Evolutionary conservation across 2,329 filamentous ascomycete genomes (phyloP).

Genomic region (Botrytis aclada): DNA sequence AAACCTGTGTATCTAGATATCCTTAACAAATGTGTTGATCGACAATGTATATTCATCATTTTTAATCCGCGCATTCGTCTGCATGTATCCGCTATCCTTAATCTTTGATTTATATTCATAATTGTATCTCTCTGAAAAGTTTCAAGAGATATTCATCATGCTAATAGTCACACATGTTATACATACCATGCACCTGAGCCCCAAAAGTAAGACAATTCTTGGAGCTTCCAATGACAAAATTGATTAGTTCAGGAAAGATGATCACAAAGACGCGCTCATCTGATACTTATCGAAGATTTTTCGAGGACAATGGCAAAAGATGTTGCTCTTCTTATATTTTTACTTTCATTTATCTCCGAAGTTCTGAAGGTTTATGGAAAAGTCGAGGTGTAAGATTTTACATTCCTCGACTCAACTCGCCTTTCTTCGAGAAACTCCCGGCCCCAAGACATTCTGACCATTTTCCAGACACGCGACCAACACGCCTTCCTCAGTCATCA

Average conservation of each 20-base stretch:
- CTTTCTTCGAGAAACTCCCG: not conserved
- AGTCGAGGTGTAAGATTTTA: not conserved
- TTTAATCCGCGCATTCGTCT: not conserved
- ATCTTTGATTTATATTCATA: not conserved
- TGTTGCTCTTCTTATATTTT: not conserved
- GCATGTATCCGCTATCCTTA: not conserved
- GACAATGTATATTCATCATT: not conserved
- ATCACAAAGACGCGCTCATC: constrained; percentile 9
- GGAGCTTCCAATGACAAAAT: not conserved
- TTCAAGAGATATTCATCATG: constrained; percentile 1
- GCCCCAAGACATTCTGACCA: not conserved
- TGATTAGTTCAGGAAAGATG: not conserved
- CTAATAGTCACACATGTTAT: not conserved
- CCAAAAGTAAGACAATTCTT: constrained; percentile 7
- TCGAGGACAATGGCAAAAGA: not conserved
- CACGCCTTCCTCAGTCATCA: not conserved
- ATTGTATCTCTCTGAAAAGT: not conserved
- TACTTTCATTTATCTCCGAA: not conserved
- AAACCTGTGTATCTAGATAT: not conserved
- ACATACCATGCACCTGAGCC: constrained; percentile 1
- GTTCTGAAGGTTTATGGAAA: not conserved
- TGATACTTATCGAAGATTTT: not conserved
- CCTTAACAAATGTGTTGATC: not conserved
- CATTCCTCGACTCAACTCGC: not conserved
- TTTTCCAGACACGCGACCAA: constrained; percentile 10